Evolutionary conservation across 441 rosid genomes (phyloP), one percentile per base, ranked within the genome.

Genomic region (Francoa sonchifolia): DNA sequence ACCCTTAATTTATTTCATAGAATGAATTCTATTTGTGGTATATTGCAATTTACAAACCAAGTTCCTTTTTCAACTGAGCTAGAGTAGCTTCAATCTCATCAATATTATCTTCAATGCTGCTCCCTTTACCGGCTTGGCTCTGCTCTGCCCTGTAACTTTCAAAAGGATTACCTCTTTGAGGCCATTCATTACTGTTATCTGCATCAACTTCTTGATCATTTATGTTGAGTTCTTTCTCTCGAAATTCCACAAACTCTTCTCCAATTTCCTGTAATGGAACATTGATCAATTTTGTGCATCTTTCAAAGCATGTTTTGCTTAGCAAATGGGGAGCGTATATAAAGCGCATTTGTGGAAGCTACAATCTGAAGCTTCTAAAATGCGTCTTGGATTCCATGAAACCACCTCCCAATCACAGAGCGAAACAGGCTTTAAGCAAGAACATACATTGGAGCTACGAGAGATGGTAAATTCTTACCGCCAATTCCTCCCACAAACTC

Each of bases 401-500:
- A n/a, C n/a, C n/a, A n/a, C n/a, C n/a, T n/a, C n/a, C n/a, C n/a
- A n/a, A n/a, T n/a, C n/a, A n/a, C n/a, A n/a, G n/a, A n/a, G n/a
- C n/a, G n/a, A n/a, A n/a, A n/a, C n/a, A n/a, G n/a, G n/a, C n/a
- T n/a, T n/a, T n/a, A n/a, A n/a, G n/a, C n/a, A n/a, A n/a, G n/a
- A n/a, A 3, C 11, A 33, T 15, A 11, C 8, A 29, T 4, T 19
- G 9, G 29, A 44, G 27, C 6, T 13, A n/a, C 10, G 25, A 19
- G 43, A 38, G 42, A 48, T 8, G 31, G 12, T 14, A 47, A 11
- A 18, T 14, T 3, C 80, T 46, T 70, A 85, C 96, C 52, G 83
- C 72, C 48, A 90, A 55, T 67, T 90, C 98, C 61, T 90, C 98
- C 98, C 98, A 90, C 14, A 90, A 77, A 71, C 94, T 79, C 71